Percentiles rank a stretch among this genome's conserved stretches.
These are phyloP conservation scores for Solanum chmielewskii DNA, from an alignment of 257 asterid species.

Conservation along the genomic window DNA sequence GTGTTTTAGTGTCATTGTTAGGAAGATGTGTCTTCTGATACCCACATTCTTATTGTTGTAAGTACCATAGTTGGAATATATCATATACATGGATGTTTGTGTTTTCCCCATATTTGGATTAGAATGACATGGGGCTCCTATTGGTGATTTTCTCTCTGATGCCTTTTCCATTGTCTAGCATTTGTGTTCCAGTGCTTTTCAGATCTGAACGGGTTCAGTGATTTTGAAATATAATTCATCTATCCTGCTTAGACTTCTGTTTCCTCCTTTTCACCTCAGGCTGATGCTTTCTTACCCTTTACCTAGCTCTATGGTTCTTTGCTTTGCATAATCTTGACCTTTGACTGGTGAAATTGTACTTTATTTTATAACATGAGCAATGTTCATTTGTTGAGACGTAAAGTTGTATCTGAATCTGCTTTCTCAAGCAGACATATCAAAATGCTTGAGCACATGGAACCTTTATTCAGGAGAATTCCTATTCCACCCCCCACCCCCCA, in stretches of 20 bases:
- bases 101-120: background rate
- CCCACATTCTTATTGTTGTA: background rate
- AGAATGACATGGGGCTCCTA: background rate
- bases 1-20: background rate
- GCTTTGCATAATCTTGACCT: background rate
- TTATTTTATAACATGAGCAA: background rate
- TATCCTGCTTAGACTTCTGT: background rate
- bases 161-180: background rate
- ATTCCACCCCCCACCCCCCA: background rate
- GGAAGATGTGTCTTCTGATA: background rate
- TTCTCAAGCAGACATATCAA: background rate
- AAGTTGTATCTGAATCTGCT: background rate
- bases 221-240: background rate
- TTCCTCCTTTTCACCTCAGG: background rate
- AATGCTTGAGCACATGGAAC: background rate
- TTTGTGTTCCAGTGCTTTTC: background rate
- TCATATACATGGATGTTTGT: background rate
- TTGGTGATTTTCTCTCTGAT: background rate
- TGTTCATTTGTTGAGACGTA: background rate
- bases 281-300: background rate
- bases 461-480: background rate
- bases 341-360: background rate
- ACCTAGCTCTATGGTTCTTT: background rate
- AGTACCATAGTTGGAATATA: background rate
- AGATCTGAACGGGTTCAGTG: background rate